Evolutionary conservation across 805 yeast genomes (phyloP).

Genomic region (Sungouiella blattae): DNA sequence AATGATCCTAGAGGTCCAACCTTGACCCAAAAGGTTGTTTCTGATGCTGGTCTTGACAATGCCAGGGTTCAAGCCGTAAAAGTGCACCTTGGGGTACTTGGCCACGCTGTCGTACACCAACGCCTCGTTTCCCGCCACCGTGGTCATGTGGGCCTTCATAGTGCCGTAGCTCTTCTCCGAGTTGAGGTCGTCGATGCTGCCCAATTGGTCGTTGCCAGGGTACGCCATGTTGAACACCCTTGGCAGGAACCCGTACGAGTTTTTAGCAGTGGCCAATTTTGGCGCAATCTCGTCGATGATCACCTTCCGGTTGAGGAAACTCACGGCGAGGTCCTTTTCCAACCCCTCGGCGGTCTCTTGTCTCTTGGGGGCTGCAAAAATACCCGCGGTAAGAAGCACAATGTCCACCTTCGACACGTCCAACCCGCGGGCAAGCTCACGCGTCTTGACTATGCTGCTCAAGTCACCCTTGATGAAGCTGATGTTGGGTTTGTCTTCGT

Average conservation of each 20-base stretch:
- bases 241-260: constrained; percentile 12
- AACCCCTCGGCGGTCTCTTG: constrained; percentile 35
- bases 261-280: constrained; percentile 1
- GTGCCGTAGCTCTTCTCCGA: constrained; percentile 26
- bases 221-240: constrained; percentile 38
- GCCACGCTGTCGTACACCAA: constrained; percentile 19
- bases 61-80: constrained; percentile 41
- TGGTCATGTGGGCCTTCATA: constrained; percentile 31
- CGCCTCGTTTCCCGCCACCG: constrained; percentile 43
- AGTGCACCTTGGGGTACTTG: constrained; percentile 17
- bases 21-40: constrained; percentile 26
- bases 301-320: constrained; percentile 32
- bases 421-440: constrained; percentile 16
- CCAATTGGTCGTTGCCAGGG: constrained; percentile 32
- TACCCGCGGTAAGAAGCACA: constrained; percentile 38
- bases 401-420: constrained; percentile 15
- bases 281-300: constrained; percentile 25
- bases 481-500: constrained; percentile 17
- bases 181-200: constrained; percentile 32
- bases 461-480: constrained; percentile 26
- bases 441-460: constrained; percentile 22
- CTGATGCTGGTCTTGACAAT: constrained; percentile 33
- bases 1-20: constrained; percentile 16
- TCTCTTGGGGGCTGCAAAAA: constrained; percentile 27
- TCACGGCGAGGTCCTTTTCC: constrained; percentile 36